phyloP scores from a whole-genome alignment of 768 basidiomycete genomes.

The Cubamyces sp. region DNA sequence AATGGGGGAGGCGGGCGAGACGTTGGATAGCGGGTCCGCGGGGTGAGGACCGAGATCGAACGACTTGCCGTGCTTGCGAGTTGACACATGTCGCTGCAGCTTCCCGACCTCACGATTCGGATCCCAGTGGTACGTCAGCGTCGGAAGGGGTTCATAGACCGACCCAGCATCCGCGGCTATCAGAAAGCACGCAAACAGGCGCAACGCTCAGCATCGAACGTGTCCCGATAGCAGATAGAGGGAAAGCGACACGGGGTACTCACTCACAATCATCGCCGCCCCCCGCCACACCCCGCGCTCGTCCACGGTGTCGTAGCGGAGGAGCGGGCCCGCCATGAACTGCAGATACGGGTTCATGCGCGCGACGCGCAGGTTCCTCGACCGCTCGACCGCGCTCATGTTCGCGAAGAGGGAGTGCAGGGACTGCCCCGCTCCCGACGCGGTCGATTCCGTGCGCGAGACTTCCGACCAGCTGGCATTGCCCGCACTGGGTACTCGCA shows the following conservation, averaged over 20 bases:
- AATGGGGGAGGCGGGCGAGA: slow-evolving; percentile 30
- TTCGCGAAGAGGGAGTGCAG: slow-evolving; percentile 38
- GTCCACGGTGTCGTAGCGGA: slow-evolving; percentile 90
- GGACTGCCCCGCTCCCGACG: slow-evolving; percentile 7
- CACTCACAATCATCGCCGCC: slow-evolving; percentile 85
- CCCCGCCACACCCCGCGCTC: slow-evolving; percentile 83
- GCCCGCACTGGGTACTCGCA: slow-evolving; percentile 10
- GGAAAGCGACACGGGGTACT: slow-evolving; percentile 39
- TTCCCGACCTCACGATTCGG: slow-evolving; percentile 39
- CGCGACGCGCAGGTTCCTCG: slow-evolving; percentile 57
- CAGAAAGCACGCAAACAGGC: neutral
- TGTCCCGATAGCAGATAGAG: slow-evolving; percentile 1
- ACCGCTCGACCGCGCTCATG: slow-evolving; percentile 66
- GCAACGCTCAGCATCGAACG: slow-evolving; percentile 7
- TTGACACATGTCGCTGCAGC: slow-evolving; percentile 16
- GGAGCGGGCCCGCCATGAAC: slow-evolving; percentile 90
- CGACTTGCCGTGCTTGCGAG: slow-evolving; percentile 35
- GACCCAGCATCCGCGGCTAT: slow-evolving; percentile 80
- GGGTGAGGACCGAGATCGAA: slow-evolving; percentile 74
- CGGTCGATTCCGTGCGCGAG: slow-evolving; percentile 13
- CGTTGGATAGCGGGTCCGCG: slow-evolving; percentile 65
- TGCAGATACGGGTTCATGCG: slow-evolving; percentile 84
- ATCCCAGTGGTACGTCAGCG: slow-evolving; percentile 75
- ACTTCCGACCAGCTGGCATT: slow-evolving; percentile 16
- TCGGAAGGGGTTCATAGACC: slow-evolving; percentile 74